Evolutionary conservation across 176 grass and related monocot genomes (phyloP).

Genomic region (Oryza australiensis): DNA sequence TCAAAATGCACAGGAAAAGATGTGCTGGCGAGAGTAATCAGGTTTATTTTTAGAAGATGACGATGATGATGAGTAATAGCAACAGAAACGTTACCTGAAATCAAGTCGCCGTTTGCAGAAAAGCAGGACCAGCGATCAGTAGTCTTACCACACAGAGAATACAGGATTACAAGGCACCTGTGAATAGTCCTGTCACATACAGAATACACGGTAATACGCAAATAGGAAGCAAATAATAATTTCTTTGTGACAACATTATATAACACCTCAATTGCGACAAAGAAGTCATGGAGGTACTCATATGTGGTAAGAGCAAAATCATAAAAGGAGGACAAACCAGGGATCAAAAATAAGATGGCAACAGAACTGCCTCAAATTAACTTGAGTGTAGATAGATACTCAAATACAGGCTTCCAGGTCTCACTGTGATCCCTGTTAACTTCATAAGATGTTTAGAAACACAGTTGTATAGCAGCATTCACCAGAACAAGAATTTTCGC

Average conservation of each 20-base stretch:
- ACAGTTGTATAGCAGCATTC: neutral
- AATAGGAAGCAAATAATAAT: too few relatives aligned
- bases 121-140: neutral
- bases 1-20: too few relatives aligned
- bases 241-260: too few relatives aligned
- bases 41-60: neutral
- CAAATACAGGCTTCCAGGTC: neutral
- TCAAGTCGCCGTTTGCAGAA: neutral
- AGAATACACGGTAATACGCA: too few relatives aligned
- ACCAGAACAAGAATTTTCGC: neutral
- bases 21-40: neutral
- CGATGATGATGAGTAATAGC: neutral
- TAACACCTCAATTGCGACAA: too few relatives aligned
- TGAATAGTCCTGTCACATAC: too few relatives aligned
- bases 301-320: neutral
- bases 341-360: neutral
- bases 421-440: neutral
- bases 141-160: too few relatives aligned
- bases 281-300: too few relatives aligned
- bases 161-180: too few relatives aligned
- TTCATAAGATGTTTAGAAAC: neutral
- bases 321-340: neutral
- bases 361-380: neutral
- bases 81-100: neutral
- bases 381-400: neutral